Conservation (phyloP, 1,284 basidiomycete species). For the Taiwanofungus camphoratus region DNA sequence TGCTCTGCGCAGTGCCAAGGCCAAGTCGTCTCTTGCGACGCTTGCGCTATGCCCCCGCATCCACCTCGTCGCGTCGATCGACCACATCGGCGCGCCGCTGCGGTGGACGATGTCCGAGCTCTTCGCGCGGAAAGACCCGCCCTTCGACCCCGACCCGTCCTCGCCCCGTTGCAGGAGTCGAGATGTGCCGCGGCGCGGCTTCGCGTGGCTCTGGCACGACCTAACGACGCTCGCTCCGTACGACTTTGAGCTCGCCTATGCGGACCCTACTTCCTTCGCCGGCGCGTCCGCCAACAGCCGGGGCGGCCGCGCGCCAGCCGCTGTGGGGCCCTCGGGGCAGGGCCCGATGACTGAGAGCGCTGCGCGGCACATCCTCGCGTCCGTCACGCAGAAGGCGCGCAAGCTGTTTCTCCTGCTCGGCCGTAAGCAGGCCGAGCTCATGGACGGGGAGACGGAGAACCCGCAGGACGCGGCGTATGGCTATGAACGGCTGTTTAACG, state of each 20-base stretch:
- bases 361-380: constrained; percentile 76
- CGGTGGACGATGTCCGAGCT: constrained; percentile 67
- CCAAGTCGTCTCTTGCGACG: constrained; percentile 58
- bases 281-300: constrained; percentile 37
- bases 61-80: constrained; percentile 78
- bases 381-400: constrained; percentile 83
- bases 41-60: constrained; percentile 69
- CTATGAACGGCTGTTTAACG: constrained; percentile 60
- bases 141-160: constrained; percentile 15
- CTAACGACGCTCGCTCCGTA: constrained; percentile 79
- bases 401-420: constrained; percentile 71
- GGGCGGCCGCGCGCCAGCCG: constrained; percentile 18
- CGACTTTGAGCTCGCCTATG: constrained; percentile 68
- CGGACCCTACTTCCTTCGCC: constrained; percentile 58
- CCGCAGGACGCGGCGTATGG: constrained; percentile 48
- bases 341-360: constrained; percentile 54
- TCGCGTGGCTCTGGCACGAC: constrained; percentile 87
- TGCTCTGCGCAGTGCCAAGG: constrained; percentile 56
- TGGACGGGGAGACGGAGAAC: constrained; percentile 32
- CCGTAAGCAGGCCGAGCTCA: constrained; percentile 54
- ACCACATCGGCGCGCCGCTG: constrained; percentile 72
- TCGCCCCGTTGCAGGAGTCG: constrained; percentile 8
- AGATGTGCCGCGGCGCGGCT: constrained; percentile 51
- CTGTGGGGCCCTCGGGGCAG: constrained; percentile 25
- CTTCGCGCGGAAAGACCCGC: constrained; percentile 50